Evolutionary conservation across 257 asterid genomes (phyloP), one percentile per base, ranked within the genome.

Genomic region (Hygrophila difformis): DNA sequence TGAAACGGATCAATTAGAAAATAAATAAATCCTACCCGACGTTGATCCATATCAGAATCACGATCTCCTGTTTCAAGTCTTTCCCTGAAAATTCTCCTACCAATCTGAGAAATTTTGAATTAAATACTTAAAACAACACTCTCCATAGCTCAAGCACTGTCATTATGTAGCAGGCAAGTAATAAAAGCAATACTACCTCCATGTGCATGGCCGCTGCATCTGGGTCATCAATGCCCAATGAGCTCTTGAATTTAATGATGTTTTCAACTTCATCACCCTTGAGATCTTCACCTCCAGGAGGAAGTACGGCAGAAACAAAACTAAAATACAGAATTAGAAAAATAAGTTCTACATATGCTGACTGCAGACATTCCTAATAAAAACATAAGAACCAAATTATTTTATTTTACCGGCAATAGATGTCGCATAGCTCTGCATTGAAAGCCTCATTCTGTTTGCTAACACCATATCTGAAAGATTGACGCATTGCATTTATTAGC

Each of bases 161-260:
- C 7, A 39, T 12, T 42, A 26, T 2, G 19, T 37, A 22, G 19
- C 58, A 56, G 47, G 36, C 54, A 58, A 54, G 41, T 31, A 29
- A 31, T 6, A 46, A 22, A 44, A n/a, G 45, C 37, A 59, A 29
- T 5, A 17, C 14, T 70, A 86, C 99, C 96, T 91, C 99, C 94
- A 91, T 83, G 67, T 91, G 99, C 94, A 86, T 78, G 28, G 76
- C 67, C 19, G 97, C 99, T 23, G 99, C 99, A 78, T 91, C 95
- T 4, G 94, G 99, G 42, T 91, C 99, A 65, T 91, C 99, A 60
- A 91, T 78, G n/a, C 97, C 97, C 79, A 91, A 62, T 22, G 95
- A 72, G 44, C 52, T 78, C 57, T 86, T 91, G 65, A 86, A 91
- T 54, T 74, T 74, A 47, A 72, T 76, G 17, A 86, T 80, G 59